These are phyloP conservation scores for Tubosaeta sp. DNA, from an alignment of 768 basidiomycete species.

Conservation along the genomic window DNA sequence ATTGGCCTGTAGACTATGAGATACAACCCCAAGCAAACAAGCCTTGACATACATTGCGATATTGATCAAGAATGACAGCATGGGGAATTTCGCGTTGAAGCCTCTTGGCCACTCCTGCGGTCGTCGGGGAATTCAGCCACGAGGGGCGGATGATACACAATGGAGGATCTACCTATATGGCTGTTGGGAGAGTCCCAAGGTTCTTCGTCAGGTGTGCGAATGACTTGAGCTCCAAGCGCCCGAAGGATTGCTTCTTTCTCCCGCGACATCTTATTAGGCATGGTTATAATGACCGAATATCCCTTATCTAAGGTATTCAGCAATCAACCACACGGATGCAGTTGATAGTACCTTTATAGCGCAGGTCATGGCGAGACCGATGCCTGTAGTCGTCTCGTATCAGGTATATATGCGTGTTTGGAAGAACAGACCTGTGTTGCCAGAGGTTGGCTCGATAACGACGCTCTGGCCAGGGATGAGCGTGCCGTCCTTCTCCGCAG, in stretches of 20 bases:
- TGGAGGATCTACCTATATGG: constrained; percentile 75
- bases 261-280: constrained; percentile 94
- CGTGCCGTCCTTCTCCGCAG: constrained; percentile 85
- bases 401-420: not conserved
- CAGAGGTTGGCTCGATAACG: constrained; percentile 93
- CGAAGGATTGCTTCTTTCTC: constrained; percentile 93
- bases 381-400: constrained; percentile 45
- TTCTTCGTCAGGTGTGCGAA: constrained; percentile 89
- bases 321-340: constrained; percentile 27
- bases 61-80: constrained; percentile 92
- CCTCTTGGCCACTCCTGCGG: constrained; percentile 77
- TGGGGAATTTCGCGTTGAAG: constrained; percentile 75
- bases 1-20: constrained; percentile 45
- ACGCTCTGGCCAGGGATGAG: constrained; percentile 85
- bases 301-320: constrained; percentile 88
- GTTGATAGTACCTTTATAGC: constrained; percentile 75
- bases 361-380: constrained; percentile 89
- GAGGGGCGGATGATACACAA: constrained; percentile 39
- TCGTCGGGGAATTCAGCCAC: constrained; percentile 88
- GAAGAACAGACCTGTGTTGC: constrained; percentile 76
- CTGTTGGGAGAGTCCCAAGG: constrained; percentile 87
- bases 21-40: not conserved
- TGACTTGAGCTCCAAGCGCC: constrained; percentile 89
- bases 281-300: constrained; percentile 84
- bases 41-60: constrained; percentile 54